phyloP scores from a whole-genome alignment of 2,329 filamentous ascomycete species.

The Colletotrichum salicis region DNA sequence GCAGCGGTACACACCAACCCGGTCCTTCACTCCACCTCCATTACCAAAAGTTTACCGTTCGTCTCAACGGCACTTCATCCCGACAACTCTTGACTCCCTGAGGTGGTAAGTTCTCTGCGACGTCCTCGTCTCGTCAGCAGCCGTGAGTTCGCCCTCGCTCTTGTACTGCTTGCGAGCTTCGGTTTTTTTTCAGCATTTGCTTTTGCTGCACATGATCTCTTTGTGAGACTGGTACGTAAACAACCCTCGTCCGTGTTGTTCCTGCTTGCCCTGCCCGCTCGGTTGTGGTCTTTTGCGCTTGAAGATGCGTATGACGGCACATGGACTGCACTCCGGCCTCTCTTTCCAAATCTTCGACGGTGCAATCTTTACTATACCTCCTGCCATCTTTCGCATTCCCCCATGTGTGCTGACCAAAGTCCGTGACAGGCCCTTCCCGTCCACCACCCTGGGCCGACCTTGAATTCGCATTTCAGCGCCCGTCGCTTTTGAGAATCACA shows the following conservation, averaged over 20 bases:
- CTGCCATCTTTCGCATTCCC: neutral
- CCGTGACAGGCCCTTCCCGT: constrained; percentile 12
- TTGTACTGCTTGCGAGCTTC: constrained; percentile 23
- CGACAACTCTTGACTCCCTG: constrained; percentile 13
- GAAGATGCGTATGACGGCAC: neutral
- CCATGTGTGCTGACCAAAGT: constrained; percentile 18
- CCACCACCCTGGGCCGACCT: constrained; percentile 7
- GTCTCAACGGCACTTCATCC: constrained; percentile 32
- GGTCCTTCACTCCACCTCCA: constrained; percentile 29
- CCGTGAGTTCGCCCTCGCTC: constrained; percentile 40
- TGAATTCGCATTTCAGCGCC: neutral
- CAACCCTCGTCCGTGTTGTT: constrained; percentile 7
- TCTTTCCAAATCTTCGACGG: neutral
- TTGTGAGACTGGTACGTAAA: constrained; percentile 42
- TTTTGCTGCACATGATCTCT: constrained; percentile 42
- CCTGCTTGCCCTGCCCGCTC: neutral
- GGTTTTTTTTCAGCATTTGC: constrained; percentile 9
- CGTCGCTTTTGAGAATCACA: constrained; percentile 1
- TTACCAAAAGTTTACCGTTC: constrained; percentile 32
- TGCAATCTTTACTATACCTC: neutral
- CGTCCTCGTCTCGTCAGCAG: constrained; percentile 40
- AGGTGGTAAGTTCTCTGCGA: constrained; percentile 25
- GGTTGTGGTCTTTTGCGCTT: neutral
- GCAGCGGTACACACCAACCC: constrained; percentile 26
- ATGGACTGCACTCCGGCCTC: neutral